Evolutionary conservation across 1,284 basidiomycete species (phyloP).

Genomic region (Psilocybe mexicana): DNA sequence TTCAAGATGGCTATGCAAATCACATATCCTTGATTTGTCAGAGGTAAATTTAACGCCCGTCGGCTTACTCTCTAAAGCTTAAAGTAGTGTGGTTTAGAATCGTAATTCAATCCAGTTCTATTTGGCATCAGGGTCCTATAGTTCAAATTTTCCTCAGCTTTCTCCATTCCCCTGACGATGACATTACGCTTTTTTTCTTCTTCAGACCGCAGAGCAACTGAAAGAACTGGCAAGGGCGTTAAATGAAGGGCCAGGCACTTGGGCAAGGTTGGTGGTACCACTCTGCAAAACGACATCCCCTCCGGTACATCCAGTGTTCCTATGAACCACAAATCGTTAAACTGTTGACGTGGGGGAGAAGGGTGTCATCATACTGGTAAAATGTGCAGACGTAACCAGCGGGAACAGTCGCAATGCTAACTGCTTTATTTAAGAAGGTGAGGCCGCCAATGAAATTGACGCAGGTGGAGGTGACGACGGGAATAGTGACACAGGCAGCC

Average conservation of each 20-base stretch:
- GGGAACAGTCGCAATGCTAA: background rate
- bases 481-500: background rate
- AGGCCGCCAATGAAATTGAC: background rate
- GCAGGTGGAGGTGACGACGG: background rate
- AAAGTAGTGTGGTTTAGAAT: no score
- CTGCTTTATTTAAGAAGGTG: constrained; percentile 7
- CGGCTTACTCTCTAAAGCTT: no score
- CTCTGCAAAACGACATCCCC: background rate
- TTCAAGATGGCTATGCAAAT: constrained; percentile 13
- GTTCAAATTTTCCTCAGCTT: no score
- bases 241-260: background rate
- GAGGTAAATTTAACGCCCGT: background rate
- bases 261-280: background rate
- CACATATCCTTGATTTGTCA: constrained; percentile 8
- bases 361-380: background rate
- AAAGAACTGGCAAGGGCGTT: background rate
- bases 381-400: constrained; percentile 10
- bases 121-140: no score
- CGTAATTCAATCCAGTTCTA: no score
- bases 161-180: no score
- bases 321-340: background rate
- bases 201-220: background rate
- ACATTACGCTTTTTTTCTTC: no score
- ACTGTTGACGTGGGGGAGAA: no score
- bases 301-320: background rate